Percentiles rank a stretch among this genome's conserved stretches.
Evolutionary conservation across 768 basidiomycete genomes (phyloP).

Genomic region (Trametes meyenii): DNA sequence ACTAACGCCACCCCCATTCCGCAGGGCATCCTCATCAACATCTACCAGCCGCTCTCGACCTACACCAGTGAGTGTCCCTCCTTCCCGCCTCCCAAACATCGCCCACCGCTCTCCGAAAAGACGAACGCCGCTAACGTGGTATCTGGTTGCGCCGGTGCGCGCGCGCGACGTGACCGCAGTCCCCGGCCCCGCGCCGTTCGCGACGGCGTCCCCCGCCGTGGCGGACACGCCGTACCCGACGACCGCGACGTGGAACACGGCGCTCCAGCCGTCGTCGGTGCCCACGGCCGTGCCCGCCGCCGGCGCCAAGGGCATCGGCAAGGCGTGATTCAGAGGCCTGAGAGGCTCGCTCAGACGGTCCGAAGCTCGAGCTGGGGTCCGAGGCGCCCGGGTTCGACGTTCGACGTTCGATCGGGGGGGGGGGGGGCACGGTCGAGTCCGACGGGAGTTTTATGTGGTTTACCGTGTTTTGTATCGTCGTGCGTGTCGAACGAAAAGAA

Average conservation of each 20-base stretch:
- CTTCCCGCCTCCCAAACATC: neutral
- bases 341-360: too few species aligned
- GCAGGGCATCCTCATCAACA: conserved; percentile 49
- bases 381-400: too few species aligned
- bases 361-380: too few species aligned
- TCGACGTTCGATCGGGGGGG: too few species aligned
- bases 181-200: conserved; percentile 55
- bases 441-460: too few species aligned
- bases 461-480: too few species aligned
- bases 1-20: neutral
- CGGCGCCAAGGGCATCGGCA: conserved; percentile 18
- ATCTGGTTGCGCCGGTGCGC: too few species aligned
- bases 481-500: too few species aligned
- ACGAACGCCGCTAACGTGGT: too few species aligned
- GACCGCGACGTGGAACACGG: conserved; percentile 54
- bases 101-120: too few species aligned
- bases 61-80: conserved; percentile 38
- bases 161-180: conserved; percentile 31
- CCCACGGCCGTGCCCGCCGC: conserved; percentile 38
- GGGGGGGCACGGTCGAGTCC: too few species aligned
- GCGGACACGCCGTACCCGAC: conserved; percentile 48
- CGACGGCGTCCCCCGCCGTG: conserved; percentile 41
- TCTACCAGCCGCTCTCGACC: conserved; percentile 45
- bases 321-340: conserved; percentile 9
- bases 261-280: conserved; percentile 47